Evolutionary conservation across 345 rosid species (phyloP).

Genomic region (Kernera saxatilis): DNA sequence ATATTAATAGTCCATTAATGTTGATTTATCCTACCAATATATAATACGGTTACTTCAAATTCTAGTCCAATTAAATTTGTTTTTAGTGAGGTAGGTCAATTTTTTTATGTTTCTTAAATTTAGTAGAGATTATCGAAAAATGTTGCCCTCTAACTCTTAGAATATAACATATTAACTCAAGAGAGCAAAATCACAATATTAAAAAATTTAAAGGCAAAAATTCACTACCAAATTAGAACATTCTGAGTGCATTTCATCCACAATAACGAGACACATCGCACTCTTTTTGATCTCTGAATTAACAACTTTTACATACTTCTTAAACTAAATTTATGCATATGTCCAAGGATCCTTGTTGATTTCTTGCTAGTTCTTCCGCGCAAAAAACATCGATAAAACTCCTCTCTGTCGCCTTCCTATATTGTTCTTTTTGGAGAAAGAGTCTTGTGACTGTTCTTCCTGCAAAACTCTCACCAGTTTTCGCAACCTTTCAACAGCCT

Average conservation of each 20-base stretch:
- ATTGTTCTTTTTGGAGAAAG: too few species aligned
- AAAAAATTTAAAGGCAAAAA: not conserved
- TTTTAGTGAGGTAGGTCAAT: slow-evolving; percentile 11
- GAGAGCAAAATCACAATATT: not conserved
- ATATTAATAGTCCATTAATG: not conserved
- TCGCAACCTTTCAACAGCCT: not conserved
- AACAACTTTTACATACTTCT: not conserved
- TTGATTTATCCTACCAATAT: not conserved
- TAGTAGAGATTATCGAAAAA: not conserved
- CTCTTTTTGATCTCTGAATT: not conserved
- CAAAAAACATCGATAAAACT: too few species aligned
- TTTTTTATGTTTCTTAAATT: not conserved
- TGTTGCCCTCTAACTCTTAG: not conserved
- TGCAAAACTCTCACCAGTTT: too few species aligned
- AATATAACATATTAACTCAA: not conserved
- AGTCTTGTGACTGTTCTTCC: too few species aligned
- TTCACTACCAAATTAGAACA: not conserved
- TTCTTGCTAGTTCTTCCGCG: not conserved
- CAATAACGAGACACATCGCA: not conserved
- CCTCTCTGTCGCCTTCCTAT: not conserved
- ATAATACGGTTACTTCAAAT: slow-evolving; percentile 1
- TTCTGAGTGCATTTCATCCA: not conserved
- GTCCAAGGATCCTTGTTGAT: not conserved
- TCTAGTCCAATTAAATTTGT: not conserved
- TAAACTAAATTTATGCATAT: not conserved